phyloP scores from a whole-genome alignment of 345 rosid genomes.

The Chamaenerion angustifolium region DNA sequence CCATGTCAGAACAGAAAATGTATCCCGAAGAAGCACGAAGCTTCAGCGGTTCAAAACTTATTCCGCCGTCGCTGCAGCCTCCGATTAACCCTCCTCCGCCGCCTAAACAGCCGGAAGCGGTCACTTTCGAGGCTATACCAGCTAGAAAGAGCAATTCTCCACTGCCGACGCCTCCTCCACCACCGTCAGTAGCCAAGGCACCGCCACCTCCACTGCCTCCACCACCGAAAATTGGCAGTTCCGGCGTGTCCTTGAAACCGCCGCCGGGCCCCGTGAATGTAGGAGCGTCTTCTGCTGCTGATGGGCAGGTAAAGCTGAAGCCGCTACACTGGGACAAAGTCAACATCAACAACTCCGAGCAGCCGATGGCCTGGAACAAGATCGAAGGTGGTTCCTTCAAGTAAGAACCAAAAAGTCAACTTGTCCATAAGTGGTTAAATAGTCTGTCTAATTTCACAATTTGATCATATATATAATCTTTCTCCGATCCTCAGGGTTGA shows the following conservation, averaged over 20 bases:
- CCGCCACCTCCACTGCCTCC: slow-evolving; percentile 33
- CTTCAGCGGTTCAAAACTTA: background rate
- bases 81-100: slow-evolving; percentile 2
- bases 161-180: slow-evolving; percentile 12
- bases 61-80: no score
- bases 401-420: slow-evolving; percentile 39
- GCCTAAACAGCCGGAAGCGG: slow-evolving; percentile 1
- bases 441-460: background rate
- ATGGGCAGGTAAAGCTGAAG: slow-evolving; percentile 46
- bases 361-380: slow-evolving; percentile 93
- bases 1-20: slow-evolving; percentile 27
- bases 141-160: slow-evolving; percentile 14
- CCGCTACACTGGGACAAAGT: slow-evolving; percentile 91
- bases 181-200: slow-evolving; percentile 2
- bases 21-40: slow-evolving; percentile 8
- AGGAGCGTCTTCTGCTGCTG: slow-evolving; percentile 16
- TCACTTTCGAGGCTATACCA: slow-evolving; percentile 16
- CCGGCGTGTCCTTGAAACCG: slow-evolving; percentile 4
- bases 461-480: background rate
- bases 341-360: slow-evolving; percentile 36
- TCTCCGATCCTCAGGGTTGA: slow-evolving; percentile 36
- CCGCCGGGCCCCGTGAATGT: slow-evolving; percentile 27
- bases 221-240: slow-evolving; percentile 12
- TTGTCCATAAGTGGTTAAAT: no score
- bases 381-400: slow-evolving; percentile 70